Evolutionary conservation across 2,329 filamentous ascomycete species (phyloP), one percentile per base, ranked within the genome.

Genomic region (Nothomitra cinnamomea): DNA sequence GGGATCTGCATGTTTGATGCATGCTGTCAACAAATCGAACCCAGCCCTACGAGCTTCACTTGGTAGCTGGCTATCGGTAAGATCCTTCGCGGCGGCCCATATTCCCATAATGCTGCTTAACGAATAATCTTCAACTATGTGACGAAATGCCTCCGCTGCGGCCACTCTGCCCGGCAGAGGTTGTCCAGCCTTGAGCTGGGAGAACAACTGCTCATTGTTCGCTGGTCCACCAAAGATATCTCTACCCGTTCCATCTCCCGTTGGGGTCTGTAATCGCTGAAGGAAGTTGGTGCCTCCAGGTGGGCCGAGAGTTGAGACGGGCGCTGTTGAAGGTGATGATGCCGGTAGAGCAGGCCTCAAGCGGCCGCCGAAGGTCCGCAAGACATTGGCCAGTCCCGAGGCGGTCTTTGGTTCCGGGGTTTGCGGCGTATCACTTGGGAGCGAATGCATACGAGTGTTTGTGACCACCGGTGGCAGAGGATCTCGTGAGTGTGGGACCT

Each of bases 1-100:
- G 4, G 79, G 77, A 4, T 75, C 72, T 3, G 72, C 66, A 61
- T 83, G 76, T 60, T 79, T 78, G 54, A 78, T 79, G 60, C 80
- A 85, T 60, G 81, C 79, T 24, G 74, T 77, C 43, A 85, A 66
- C 10, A 85, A 72, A 58, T 78, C 76, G 74, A 80, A 84, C 17
- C 79, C 82, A n/a, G 77, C 75, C 50, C 68, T 66, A 24, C 82
- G 74, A 58, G 74, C 73, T 25, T 72, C 64, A 3, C 63, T 63
- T n/a, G 77, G 65, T 53, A 82, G 80, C 21, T 67, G 64, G 5
- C 74, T 66, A 25, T 81, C 72, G 55, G 84, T 78, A 55, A 85
- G 68, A 60, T 84, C 80, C 62, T 80, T 81, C 47, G 73, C 79
- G 13, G 78, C 77, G 57, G 79, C 75, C 78, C 81, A 85, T 54